These are phyloP conservation scores for Teratosphaeriaceae sp. DNA, from an alignment of 2,329 filamentous ascomycete genomes.

Conservation along the genomic window DNA sequence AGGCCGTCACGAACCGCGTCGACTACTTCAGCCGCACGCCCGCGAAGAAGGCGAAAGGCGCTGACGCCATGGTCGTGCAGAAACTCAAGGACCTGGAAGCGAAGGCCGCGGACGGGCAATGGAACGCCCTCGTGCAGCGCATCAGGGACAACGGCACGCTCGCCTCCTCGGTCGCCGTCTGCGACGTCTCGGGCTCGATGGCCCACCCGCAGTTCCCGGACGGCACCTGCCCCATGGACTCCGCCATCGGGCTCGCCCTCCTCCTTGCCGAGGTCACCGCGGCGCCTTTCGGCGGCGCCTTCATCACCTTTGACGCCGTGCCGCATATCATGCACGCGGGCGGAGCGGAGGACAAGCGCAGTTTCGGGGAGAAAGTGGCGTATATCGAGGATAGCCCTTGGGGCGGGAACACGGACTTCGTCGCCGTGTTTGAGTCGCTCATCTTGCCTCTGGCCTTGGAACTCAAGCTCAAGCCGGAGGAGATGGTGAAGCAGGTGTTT, in stretches of 20 bases:
- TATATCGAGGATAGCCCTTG: constrained; percentile 30
- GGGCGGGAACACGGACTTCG: constrained; percentile 46
- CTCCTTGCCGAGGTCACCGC: constrained; percentile 48
- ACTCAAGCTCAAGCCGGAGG: constrained; percentile 45
- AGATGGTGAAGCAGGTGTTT: constrained; percentile 57
- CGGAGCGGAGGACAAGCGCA: constrained; percentile 24
- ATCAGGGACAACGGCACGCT: constrained; percentile 51
- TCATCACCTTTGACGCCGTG: constrained; percentile 47
- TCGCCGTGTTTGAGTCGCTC: constrained; percentile 47
- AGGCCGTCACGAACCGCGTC: neutral
- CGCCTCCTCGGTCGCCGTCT: constrained; percentile 49
- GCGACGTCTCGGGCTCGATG: constrained; percentile 55
- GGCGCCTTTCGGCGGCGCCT: constrained; percentile 47
- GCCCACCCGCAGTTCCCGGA: constrained; percentile 33
- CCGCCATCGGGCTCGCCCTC: constrained; percentile 50
- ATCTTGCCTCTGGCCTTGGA: constrained; percentile 49
- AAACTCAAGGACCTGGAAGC: constrained; percentile 28
- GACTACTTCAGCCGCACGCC: no score
- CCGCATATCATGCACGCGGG: constrained; percentile 41
- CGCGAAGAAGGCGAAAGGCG: constrained; percentile 4
- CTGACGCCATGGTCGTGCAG: constrained; percentile 20
- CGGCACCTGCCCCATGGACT: constrained; percentile 45
- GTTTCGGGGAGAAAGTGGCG: constrained; percentile 39
- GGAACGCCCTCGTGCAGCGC: constrained; percentile 51
- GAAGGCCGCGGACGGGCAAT: constrained; percentile 45